Percentiles rank a stretch among this genome's conserved stretches.
Conservation (phyloP, 164 flowering plant genomes). For the Tetracentron sinense region DNA sequence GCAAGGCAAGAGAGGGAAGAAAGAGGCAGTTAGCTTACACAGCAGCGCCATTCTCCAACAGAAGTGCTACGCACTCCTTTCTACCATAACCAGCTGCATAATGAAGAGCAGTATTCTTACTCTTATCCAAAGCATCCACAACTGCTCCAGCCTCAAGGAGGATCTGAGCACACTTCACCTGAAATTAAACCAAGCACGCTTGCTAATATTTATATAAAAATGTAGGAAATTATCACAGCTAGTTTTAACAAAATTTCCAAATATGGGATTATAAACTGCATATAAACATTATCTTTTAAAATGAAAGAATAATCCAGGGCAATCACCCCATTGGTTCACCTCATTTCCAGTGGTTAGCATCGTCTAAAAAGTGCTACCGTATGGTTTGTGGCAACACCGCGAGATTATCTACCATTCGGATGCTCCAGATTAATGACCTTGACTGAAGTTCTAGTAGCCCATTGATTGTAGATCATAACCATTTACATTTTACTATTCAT, state of each 20-base stretch:
- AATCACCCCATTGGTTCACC: too few species aligned
- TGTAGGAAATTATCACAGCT: neutral
- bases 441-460: too few species aligned
- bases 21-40: constrained; percentile 55
- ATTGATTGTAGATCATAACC: too few species aligned
- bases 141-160: constrained; percentile 83
- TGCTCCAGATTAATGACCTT: too few species aligned
- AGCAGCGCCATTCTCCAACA: constrained; percentile 89
- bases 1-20: neutral
- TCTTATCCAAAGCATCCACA: constrained; percentile 88
- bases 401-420: too few species aligned
- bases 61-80: constrained; percentile 89
- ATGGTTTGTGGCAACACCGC: too few species aligned
- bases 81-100: constrained; percentile 98
- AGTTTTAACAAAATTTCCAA: neutral
- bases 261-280: neutral
- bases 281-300: neutral
- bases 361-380: too few species aligned
- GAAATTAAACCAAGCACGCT: constrained; percentile 8
- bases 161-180: constrained; percentile 81
- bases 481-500: too few species aligned
- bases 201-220: neutral
- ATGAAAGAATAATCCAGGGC: neutral
- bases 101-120: constrained; percentile 94
- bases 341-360: too few species aligned